These are phyloP conservation scores for Myxozyma sirexii DNA, from an alignment of 805 yeast species.

Conservation along the genomic window DNA sequence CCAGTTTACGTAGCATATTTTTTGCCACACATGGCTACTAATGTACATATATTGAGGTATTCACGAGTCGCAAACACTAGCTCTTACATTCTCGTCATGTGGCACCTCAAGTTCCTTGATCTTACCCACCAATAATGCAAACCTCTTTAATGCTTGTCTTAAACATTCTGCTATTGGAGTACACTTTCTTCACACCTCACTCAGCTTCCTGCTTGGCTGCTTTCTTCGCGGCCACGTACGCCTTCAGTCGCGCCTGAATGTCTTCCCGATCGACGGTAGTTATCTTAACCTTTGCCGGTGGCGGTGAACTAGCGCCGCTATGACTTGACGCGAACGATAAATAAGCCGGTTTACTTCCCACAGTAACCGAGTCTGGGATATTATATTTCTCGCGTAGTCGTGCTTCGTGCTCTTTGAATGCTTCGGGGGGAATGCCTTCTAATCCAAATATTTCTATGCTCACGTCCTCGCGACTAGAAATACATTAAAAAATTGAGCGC, in stretches of 20 bases:
- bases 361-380: slow-evolving; percentile 19
- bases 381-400: slow-evolving; percentile 24
- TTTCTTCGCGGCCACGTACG: slow-evolving; percentile 24
- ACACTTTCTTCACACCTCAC: too few species aligned
- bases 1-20: background rate
- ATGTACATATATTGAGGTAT: background rate
- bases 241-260: slow-evolving; percentile 19
- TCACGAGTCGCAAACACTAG: too few species aligned
- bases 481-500: background rate
- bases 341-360: slow-evolving; percentile 8
- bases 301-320: slow-evolving; percentile 7
- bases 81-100: too few species aligned
- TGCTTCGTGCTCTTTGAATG: slow-evolving; percentile 30
- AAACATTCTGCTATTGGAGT: too few species aligned
- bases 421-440: slow-evolving; percentile 36
- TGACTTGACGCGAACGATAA: background rate
- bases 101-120: too few species aligned
- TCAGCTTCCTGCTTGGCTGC: background rate
- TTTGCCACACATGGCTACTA: too few species aligned
- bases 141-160: too few species aligned
- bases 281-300: slow-evolving; percentile 17
- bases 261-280: slow-evolving; percentile 18
- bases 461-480: slow-evolving; percentile 30
- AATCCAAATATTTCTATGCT: slow-evolving; percentile 36
- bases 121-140: too few species aligned